Base-by-base conservation (phyloP, 129 eudicot genomes). In the Calendula officinalis region DNA sequence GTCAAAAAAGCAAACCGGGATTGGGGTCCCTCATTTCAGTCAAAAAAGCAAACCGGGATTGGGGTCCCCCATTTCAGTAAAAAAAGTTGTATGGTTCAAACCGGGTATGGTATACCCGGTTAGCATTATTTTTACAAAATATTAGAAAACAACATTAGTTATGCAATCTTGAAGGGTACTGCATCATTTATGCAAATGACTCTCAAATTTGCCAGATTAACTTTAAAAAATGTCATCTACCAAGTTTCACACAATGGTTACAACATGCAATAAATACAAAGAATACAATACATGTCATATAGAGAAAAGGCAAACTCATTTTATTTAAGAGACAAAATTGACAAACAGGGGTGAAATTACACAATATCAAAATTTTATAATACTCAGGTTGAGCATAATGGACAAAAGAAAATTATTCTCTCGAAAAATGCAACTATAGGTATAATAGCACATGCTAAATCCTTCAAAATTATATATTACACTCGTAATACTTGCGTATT, bases 291-390 rank as follows among this genome's bases (percentile, higher is more conserved):
- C 50, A 45, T 27, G 17, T 39, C 42, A 64, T 30, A 38, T 47
- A 56, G 13, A 22, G 30, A 40, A 61, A 55, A 56, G 37, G 14
- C 51, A 58, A 65, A 56, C 66, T 39, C 34, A 74, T 57, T 35
- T 56, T 39, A 57, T 64, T 56, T n/a, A 70, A 51, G 22, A 6
- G 75, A 75, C 75, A 70, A 77, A 70, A 77, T 77, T 66, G 76
- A 77, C 66, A 64, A 15, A 64, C 58, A 42, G 34, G 34, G 56
- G 71, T 70, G 46, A 56, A 69, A 52, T 48, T 77, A 64, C 69
- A 58, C 70, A 45, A 58, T 56, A 54, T 67, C 49, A 36, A 55
- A 57, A 38, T 45, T 15, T 5, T 39, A 54, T 35, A 50, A 64
- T 76, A 15, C 50, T 67, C 48, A 50, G 36, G 30, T 9, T 27